A percentile compares a stretch with the other conserved stretches of the same genome.
Conservation (phyloP, 2,329 filamentous ascomycete species). For the Paraphoma chrysanthemicola region DNA sequence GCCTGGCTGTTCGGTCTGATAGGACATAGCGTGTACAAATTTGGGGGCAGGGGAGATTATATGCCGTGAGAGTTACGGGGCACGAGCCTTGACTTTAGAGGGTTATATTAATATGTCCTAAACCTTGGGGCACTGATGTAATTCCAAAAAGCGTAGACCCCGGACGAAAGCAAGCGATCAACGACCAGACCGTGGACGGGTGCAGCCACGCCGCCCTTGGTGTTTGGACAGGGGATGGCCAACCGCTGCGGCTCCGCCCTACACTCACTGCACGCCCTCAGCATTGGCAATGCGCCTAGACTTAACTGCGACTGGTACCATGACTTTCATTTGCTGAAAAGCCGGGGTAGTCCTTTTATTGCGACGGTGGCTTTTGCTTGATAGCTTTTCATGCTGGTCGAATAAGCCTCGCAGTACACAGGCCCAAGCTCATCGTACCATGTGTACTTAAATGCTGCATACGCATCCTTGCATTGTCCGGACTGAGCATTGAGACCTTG, state of each 20-base stretch:
- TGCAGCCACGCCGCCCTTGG: slow-evolving; percentile 16
- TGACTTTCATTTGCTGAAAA: slow-evolving; percentile 10
- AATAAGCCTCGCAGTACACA: neutral
- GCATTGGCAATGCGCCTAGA: slow-evolving; percentile 21
- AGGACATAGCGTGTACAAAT: slow-evolving; percentile 12
- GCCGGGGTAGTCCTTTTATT: slow-evolving; percentile 18
- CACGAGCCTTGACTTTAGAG: slow-evolving; percentile 6
- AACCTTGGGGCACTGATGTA: slow-evolving; percentile 19
- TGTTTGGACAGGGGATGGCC: slow-evolving; percentile 11
- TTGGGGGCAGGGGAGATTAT: slow-evolving; percentile 15
- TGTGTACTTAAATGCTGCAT: neutral
- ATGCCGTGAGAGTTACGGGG: slow-evolving; percentile 9
- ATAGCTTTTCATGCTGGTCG: neutral
- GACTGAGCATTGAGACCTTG: too few species aligned
- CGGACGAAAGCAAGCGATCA: slow-evolving; percentile 36
- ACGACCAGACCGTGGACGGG: slow-evolving; percentile 16
- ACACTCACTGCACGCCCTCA: slow-evolving; percentile 13
- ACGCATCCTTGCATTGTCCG: too few species aligned
- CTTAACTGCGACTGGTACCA: slow-evolving; percentile 8
- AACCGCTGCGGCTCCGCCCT: slow-evolving; percentile 36
- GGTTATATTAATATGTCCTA: slow-evolving; percentile 15
- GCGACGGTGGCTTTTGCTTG: slow-evolving; percentile 16
- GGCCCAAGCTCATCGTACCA: neutral
- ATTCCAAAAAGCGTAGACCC: slow-evolving; percentile 20
- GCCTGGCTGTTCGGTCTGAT: slow-evolving; percentile 13